These are phyloP conservation scores for Rubroboletus satanas DNA, from an alignment of 768 basidiomycete species.

Conservation along the genomic window DNA sequence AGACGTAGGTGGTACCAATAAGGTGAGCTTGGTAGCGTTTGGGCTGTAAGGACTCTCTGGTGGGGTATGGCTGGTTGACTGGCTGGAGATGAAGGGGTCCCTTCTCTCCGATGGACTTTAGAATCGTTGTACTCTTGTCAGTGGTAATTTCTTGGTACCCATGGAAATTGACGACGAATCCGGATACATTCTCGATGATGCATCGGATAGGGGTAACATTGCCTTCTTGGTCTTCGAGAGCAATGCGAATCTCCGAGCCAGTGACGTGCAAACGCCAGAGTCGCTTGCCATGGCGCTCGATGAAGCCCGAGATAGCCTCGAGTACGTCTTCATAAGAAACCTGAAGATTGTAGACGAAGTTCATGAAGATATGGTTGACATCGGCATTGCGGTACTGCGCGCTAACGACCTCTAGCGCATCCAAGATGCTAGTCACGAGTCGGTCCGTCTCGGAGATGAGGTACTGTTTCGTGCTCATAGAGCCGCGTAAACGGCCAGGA, in stretches of 20 bases:
- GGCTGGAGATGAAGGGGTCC: conserved; percentile 95
- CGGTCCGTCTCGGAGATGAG: conserved; percentile 98
- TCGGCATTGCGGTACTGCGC: conserved; percentile 89
- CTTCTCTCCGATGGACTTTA: conserved; percentile 98
- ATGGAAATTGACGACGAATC: conserved; percentile 97
- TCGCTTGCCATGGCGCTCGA: conserved; percentile 97
- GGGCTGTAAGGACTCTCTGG: conserved; percentile 96
- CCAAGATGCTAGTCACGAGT: conserved; percentile 88
- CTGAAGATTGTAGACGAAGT: conserved; percentile 95
- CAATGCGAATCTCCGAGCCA: conserved; percentile 93
- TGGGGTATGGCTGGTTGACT: conserved; percentile 89
- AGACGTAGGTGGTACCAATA: conserved; percentile 96
- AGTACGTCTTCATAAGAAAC: conserved; percentile 97
- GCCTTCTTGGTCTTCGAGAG: conserved; percentile 91
- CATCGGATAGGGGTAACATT: conserved; percentile 95
- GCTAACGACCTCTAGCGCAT: conserved; percentile 91
- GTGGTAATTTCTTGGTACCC: conserved; percentile 98
- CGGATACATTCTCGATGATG: conserved; percentile 97
- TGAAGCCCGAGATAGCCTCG: conserved; percentile 96
- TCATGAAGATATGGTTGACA: conserved; percentile 98
- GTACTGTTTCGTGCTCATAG: conserved; percentile 95
- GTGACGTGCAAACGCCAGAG: conserved; percentile 98
- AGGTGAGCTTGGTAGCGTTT: conserved; percentile 99
- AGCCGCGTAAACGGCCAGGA: conserved; percentile 88
- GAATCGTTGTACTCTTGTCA: conserved; percentile 90